Conservation (phyloP, 75 land plant species). For the Adiantum capillusveneris region DNA sequence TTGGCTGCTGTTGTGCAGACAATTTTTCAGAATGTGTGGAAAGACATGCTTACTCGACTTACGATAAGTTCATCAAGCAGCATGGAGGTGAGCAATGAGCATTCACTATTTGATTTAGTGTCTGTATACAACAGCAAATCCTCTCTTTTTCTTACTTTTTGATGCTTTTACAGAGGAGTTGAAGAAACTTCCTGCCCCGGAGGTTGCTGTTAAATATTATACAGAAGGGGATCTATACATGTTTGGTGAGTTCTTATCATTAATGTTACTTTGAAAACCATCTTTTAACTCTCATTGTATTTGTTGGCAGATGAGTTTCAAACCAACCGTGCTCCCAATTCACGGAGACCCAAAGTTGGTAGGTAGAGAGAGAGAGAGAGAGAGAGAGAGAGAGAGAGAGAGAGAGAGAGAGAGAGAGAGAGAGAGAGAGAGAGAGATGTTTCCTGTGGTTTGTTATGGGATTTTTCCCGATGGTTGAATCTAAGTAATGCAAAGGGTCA, state of each 20-base stretch:
- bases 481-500: no score
- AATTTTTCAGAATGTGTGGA: slow-evolving; percentile 99
- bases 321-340: slow-evolving; percentile 57
- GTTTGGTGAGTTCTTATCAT: slow-evolving; percentile 58
- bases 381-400: no score
- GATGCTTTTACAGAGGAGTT: slow-evolving; percentile 51
- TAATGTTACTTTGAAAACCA: neutral
- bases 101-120: neutral
- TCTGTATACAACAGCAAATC: neutral
- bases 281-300: neutral
- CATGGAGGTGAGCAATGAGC: slow-evolving; percentile 43
- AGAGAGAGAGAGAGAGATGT: no score
- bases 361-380: no score
- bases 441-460: no score
- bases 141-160: slow-evolving; percentile 1
- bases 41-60: slow-evolving; percentile 85
- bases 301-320: slow-evolving; percentile 84
- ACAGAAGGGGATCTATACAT: slow-evolving; percentile 87
- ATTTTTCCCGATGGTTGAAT: no score
- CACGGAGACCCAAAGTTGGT: slow-evolving; percentile 92
- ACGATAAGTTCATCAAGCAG: slow-evolving; percentile 84
- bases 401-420: no score
- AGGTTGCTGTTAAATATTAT: slow-evolving; percentile 81
- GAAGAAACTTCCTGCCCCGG: slow-evolving; percentile 78
- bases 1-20: slow-evolving; percentile 35